phyloP scores from a whole-genome alignment of 108 stramenopile species.

The Cyclotella cryptica region DNA sequence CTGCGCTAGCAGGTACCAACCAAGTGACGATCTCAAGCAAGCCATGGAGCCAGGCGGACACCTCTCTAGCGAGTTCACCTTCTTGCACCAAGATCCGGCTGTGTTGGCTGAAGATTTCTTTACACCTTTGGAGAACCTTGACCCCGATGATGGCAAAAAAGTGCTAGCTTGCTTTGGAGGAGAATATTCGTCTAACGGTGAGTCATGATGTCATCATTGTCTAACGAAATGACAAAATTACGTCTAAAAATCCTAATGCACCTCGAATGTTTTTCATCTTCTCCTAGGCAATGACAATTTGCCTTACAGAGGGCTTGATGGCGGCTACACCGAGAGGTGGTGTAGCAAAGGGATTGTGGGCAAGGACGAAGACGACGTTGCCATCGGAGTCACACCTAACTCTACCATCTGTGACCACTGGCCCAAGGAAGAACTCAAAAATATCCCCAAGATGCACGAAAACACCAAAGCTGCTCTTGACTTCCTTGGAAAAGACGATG shows the following conservation, averaged over 20 bases:
- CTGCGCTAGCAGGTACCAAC: slow-evolving; percentile 47
- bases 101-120: slow-evolving; percentile 57
- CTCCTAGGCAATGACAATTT: slow-evolving; percentile 41
- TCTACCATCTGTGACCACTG: slow-evolving; percentile 56
- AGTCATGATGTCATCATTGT: too few species aligned
- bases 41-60: slow-evolving; percentile 49
- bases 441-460: slow-evolving; percentile 57
- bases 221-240: too few species aligned
- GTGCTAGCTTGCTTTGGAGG: slow-evolving; percentile 63
- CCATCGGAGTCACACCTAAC: slow-evolving; percentile 38
- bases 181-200: slow-evolving; percentile 19
- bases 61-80: slow-evolving; percentile 50
- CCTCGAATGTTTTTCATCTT: too few species aligned
- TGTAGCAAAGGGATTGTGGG: slow-evolving; percentile 45
- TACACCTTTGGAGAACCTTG: slow-evolving; percentile 33
- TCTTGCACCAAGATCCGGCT: slow-evolving; percentile 51
- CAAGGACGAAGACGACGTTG: slow-evolving; percentile 40
- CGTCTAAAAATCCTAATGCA: too few species aligned
- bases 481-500: slow-evolving; percentile 67
- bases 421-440: slow-evolving; percentile 49
- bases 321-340: slow-evolving; percentile 52
- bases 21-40: slow-evolving; percentile 35
- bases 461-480: slow-evolving; percentile 58
- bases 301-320: slow-evolving; percentile 61
- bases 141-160: slow-evolving; percentile 65